Evolutionary conservation across 2,329 filamentous ascomycete species (phyloP).

Genomic region (Eutypella sp.): DNA sequence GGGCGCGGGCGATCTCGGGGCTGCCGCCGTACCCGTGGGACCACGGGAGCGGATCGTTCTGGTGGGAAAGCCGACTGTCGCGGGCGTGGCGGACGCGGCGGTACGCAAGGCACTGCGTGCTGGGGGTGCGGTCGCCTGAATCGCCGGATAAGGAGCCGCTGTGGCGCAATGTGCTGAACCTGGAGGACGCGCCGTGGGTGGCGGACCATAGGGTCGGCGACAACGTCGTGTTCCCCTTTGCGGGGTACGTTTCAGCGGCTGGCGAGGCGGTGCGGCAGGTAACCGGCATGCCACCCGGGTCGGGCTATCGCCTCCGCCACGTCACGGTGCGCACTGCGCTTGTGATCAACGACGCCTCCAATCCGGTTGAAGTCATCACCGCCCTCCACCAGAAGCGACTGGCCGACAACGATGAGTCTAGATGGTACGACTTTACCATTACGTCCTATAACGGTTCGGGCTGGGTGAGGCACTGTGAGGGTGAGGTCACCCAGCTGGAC

Average conservation of each 20-base stretch:
- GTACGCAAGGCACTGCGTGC: neutral
- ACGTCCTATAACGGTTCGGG: constrained; percentile 20
- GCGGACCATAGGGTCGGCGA: constrained; percentile 37
- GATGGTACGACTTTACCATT: constrained; percentile 29
- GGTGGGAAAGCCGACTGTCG: neutral
- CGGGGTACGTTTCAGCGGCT: constrained; percentile 25
- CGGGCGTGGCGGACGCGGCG: neutral
- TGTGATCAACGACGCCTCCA: constrained; percentile 23
- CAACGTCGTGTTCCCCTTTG: constrained; percentile 34
- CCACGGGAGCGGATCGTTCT: constrained; percentile 12
- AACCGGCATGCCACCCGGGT: constrained; percentile 1
- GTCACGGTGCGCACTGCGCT: constrained; percentile 26
- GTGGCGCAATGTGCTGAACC: constrained; percentile 10
- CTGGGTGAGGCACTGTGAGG: constrained; percentile 26
- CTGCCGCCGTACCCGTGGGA: constrained; percentile 15
- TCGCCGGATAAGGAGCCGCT: constrained; percentile 1
- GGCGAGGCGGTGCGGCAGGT: constrained; percentile 6
- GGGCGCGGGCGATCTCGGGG: constrained; percentile 11
- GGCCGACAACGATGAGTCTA: constrained; percentile 18
- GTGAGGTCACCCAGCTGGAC: constrained; percentile 15
- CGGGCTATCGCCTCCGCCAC: constrained; percentile 23
- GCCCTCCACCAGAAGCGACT: constrained; percentile 21
- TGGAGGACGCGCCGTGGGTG: constrained; percentile 29
- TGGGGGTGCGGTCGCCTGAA: neutral
- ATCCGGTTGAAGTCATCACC: constrained; percentile 27